These are phyloP conservation scores for Verticillium nonalfalfae DNA, from an alignment of 2,329 filamentous ascomycete species.

Conservation along the genomic window DNA sequence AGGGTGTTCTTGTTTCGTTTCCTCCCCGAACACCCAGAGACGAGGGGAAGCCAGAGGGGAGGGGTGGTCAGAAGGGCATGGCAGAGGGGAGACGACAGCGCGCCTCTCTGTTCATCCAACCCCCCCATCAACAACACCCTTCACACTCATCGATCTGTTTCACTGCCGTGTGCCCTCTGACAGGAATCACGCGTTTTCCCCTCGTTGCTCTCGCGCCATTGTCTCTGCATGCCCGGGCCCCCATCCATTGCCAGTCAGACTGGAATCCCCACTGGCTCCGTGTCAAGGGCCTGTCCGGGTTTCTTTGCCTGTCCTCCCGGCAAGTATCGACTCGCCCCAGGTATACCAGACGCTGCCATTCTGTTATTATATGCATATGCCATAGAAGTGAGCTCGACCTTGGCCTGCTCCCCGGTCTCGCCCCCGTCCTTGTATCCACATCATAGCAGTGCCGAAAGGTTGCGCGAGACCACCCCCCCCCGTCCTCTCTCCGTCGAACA, in stretches of 20 bases:
- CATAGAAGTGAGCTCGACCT: constrained; percentile 8
- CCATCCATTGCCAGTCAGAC: neutral
- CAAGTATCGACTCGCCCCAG: neutral
- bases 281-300: neutral
- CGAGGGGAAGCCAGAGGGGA: neutral
- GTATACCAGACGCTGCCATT: constrained; percentile 1
- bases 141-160: neutral
- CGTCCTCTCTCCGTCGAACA: constrained; percentile 37
- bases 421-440: constrained; percentile 28
- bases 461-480: constrained; percentile 8
- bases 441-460: constrained; percentile 41
- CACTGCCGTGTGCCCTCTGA: neutral
- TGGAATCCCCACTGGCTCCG: neutral
- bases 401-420: constrained; percentile 21
- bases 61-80: neutral
- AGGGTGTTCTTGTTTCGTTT: constrained; percentile 3
- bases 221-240: neutral
- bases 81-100: neutral
- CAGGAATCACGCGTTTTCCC: neutral
- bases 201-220: neutral
- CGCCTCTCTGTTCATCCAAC: neutral
- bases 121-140: neutral
- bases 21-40: neutral
- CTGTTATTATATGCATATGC: constrained; percentile 4
- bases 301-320: neutral